Percentiles rank a stretch among this genome's conserved stretches.
Evolutionary conservation across 1,284 basidiomycete species (phyloP).

Genomic region (Fomitopsis pinicola): DNA sequence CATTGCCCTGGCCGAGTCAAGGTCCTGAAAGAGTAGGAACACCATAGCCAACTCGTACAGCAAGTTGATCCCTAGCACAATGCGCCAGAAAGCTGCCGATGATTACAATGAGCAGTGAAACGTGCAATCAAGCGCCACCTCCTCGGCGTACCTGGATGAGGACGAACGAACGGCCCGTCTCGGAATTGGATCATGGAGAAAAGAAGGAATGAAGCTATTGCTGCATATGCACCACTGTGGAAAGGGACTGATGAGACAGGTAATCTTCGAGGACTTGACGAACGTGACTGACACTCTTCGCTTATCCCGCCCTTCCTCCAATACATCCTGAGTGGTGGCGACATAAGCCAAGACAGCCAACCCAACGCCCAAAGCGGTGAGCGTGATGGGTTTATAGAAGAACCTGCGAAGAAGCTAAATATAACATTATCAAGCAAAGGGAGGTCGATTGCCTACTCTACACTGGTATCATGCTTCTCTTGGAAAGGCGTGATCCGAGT

Average conservation of each 20-base stretch:
- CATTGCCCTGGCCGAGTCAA: constrained; percentile 71
- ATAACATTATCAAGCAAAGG: constrained; percentile 8
- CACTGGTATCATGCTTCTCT: constrained; percentile 73
- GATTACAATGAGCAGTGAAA: neutral
- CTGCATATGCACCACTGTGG: constrained; percentile 65
- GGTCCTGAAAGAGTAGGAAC: constrained; percentile 80
- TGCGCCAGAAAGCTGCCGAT: constrained; percentile 61
- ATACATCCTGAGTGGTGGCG: constrained; percentile 72
- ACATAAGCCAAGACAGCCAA: constrained; percentile 70
- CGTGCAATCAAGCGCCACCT: constrained; percentile 33
- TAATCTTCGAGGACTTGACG: neutral
- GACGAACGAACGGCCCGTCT: constrained; percentile 59
- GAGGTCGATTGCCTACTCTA: constrained; percentile 53
- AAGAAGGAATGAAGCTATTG: constrained; percentile 62
- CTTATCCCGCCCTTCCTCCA: constrained; percentile 77
- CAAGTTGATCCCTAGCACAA: constrained; percentile 72
- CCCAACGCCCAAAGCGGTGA: constrained; percentile 63
- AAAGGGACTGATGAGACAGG: constrained; percentile 1
- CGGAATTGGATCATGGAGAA: constrained; percentile 85
- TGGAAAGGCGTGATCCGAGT: constrained; percentile 78
- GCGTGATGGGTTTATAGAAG: constrained; percentile 77
- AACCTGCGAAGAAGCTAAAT: constrained; percentile 43
- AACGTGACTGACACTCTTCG: constrained; percentile 57
- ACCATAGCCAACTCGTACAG: constrained; percentile 78
- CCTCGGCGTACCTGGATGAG: constrained; percentile 27